A percentile compares a stretch with the other conserved stretches of the same genome.
Conservation (phyloP, 2,329 filamentous ascomycete genomes). For the Coleophoma cylindrospora region DNA sequence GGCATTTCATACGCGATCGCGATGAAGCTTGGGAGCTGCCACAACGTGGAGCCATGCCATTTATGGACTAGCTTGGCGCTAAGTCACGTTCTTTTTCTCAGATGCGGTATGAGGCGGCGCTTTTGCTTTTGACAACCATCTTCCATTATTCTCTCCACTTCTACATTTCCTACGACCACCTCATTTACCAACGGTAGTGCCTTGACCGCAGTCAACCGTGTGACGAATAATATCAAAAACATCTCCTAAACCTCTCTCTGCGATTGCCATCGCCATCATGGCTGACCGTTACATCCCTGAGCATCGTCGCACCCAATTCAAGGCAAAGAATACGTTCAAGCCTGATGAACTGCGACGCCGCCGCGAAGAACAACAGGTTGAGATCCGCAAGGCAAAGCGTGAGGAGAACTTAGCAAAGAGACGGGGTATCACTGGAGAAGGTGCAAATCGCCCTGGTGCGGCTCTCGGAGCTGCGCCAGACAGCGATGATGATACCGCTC, state of each 20-base stretch:
- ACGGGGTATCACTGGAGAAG: constrained; percentile 83
- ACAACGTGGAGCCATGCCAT: neutral
- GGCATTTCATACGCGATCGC: too few relatives aligned
- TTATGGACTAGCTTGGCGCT: neutral
- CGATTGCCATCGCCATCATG: constrained; percentile 48
- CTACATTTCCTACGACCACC: neutral
- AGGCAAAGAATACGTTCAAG: constrained; percentile 99
- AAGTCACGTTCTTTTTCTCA: neutral
- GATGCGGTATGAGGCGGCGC: neutral
- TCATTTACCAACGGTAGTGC: neutral
- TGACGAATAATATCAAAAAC: neutral
- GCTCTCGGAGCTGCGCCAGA: constrained; percentile 85
- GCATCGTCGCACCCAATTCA: constrained; percentile 98
- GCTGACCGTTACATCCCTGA: constrained; percentile 99
- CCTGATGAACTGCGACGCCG: constrained; percentile 97
- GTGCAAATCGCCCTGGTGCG: constrained; percentile 65
- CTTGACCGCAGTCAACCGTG: neutral
- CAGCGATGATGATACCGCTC: constrained; percentile 94
- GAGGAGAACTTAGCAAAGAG: constrained; percentile 99
- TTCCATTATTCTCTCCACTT: neutral
- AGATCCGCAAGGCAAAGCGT: constrained; percentile 97
- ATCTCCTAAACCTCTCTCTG: neutral
- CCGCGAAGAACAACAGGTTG: constrained; percentile 97
- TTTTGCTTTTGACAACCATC: neutral
- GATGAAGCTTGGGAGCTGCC: too few relatives aligned